Conservation (phyloP, 331 rosid species). For the Quercus lobata region DNA sequence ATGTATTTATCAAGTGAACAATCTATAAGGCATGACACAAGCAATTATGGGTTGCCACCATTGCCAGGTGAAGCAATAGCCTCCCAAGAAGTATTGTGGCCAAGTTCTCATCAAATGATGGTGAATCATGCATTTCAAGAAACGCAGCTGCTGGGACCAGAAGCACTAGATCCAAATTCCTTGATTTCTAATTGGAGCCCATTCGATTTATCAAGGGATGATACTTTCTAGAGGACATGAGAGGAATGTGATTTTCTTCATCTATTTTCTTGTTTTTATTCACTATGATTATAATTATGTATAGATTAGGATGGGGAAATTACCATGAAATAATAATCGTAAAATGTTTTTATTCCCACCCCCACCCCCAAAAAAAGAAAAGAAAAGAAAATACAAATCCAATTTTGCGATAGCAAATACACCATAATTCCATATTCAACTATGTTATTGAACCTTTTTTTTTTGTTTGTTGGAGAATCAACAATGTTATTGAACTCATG, state of each 20-base stretch:
- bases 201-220: conserved; percentile 52
- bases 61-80: conserved; percentile 60
- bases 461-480: too few relatives aligned
- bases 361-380: too few relatives aligned
- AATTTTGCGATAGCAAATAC: too few relatives aligned
- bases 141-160: conserved; percentile 29
- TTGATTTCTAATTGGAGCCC: conserved; percentile 56
- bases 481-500: too few relatives aligned
- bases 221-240: conserved; percentile 36
- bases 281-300: conserved; percentile 9
- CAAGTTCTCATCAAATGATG: conserved; percentile 45
- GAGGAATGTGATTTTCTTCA: conserved; percentile 19
- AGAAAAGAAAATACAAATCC: too few relatives aligned
- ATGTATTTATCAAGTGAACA: conserved; percentile 25
- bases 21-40: not conserved
- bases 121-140: conserved; percentile 22
- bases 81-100: conserved; percentile 43
- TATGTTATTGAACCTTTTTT: too few relatives aligned
- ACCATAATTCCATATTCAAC: too few relatives aligned
- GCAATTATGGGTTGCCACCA: conserved; percentile 65
- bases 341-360: too few relatives aligned
- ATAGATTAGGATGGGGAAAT: conserved; percentile 16
- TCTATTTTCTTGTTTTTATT: conserved; percentile 15
- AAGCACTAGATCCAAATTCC: conserved; percentile 38
- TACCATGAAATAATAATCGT: conserved; percentile 11